Evolutionary conservation across 2,329 filamentous ascomycete species (phyloP).

Genomic region (Alternaria hordeiaustralica): DNA sequence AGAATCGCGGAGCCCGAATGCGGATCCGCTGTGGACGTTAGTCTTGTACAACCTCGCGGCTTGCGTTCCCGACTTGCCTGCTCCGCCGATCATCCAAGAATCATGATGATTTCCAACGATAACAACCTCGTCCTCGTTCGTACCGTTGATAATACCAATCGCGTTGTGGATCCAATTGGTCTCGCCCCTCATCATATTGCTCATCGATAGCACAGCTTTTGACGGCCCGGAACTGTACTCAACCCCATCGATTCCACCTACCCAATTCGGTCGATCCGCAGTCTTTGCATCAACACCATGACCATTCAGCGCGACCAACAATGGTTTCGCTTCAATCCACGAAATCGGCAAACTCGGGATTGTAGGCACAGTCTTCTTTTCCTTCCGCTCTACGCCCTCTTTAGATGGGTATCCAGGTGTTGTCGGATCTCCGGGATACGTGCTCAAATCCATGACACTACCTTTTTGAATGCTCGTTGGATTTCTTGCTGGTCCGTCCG

Average conservation of each 20-base stretch:
- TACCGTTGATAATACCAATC: constrained; percentile 70
- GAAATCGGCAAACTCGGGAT: constrained; percentile 90
- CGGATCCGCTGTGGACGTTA: constrained; percentile 50
- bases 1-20: constrained; percentile 59
- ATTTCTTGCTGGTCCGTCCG: constrained; percentile 40
- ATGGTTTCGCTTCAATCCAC: constrained; percentile 79
- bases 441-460: constrained; percentile 65
- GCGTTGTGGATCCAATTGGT: constrained; percentile 79
- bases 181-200: constrained; percentile 79
- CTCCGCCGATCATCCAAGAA: constrained; percentile 61
- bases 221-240: constrained; percentile 46
- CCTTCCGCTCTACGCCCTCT: constrained; percentile 75
- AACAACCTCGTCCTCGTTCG: constrained; percentile 62
- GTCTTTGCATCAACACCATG: constrained; percentile 66
- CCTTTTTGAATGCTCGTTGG: constrained; percentile 54
- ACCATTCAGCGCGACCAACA: constrained; percentile 81
- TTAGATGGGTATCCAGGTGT: constrained; percentile 76
- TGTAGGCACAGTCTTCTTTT: constrained; percentile 64
- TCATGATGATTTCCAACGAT: constrained; percentile 62
- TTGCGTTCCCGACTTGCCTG: constrained; percentile 22
- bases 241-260: constrained; percentile 37
- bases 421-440: constrained; percentile 55
- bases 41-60: background rate
- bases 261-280: constrained; percentile 46
- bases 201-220: constrained; percentile 53